phyloP scores from a whole-genome alignment of 2,329 filamentous ascomycete species.

The Trematosphaeria pertusa region DNA sequence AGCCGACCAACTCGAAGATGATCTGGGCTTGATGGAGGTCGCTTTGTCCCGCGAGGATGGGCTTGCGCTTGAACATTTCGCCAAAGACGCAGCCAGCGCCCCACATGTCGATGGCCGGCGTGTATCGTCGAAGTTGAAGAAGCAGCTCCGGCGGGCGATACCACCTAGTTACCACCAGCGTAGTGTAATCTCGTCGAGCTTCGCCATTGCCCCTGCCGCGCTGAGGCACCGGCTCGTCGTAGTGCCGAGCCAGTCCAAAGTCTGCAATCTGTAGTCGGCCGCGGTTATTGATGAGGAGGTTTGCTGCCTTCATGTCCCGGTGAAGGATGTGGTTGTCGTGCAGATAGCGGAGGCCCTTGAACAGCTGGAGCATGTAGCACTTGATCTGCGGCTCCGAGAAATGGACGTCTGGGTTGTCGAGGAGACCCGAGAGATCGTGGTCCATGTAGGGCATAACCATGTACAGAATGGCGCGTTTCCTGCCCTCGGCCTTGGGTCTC shows the following conservation, averaged over 20 bases:
- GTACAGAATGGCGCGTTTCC: constrained; percentile 82
- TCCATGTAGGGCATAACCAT: constrained; percentile 99
- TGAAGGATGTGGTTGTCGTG: constrained; percentile 88
- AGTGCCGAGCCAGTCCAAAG: constrained; percentile 92
- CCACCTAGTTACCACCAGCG: constrained; percentile 96
- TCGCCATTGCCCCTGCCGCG: constrained; percentile 82
- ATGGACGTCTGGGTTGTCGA: constrained; percentile 90
- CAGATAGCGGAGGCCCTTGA: constrained; percentile 88
- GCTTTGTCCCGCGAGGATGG: constrained; percentile 88
- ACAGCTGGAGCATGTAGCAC: constrained; percentile 93
- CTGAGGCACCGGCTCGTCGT: constrained; percentile 81
- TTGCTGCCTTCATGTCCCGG: constrained; percentile 98
- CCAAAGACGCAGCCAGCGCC: constrained; percentile 98
- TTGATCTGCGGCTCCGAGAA: constrained; percentile 94
- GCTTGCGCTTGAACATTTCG: constrained; percentile 94
- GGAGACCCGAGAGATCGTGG: constrained; percentile 93
- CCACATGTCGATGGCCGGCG: constrained; percentile 98
- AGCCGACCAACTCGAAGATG: constrained; percentile 91
- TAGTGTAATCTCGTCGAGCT: constrained; percentile 89
- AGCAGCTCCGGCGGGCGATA: constrained; percentile 94
- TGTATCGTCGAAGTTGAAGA: constrained; percentile 86
- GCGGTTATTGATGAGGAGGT: constrained; percentile 92
- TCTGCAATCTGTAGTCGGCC: constrained; percentile 96
- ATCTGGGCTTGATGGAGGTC: constrained; percentile 89
- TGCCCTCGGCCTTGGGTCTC: constrained; percentile 63